Percentiles rank a stretch among this genome's conserved stretches.
phyloP scores from a whole-genome alignment of 2,329 filamentous ascomycete genomes.

The Fusarium sp. region DNA sequence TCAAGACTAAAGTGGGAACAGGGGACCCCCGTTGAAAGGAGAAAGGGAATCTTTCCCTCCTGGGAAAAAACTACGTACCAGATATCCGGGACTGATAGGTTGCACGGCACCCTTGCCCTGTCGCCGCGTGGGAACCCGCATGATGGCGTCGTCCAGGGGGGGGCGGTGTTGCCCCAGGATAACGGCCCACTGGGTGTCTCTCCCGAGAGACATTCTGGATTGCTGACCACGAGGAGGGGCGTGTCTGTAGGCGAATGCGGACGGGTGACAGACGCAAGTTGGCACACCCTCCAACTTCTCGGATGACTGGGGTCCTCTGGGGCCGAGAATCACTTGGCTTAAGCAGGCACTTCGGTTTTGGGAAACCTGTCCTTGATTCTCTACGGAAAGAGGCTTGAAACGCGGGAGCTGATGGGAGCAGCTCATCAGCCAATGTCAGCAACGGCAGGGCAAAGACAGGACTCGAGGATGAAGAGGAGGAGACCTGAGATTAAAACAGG shows the following conservation, averaged over 20 bases:
- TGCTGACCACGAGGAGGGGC: not conserved
- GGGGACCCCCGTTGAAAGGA: not conserved
- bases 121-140: conserved; percentile 25
- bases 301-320: not conserved
- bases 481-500: conserved; percentile 26
- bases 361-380: conserved; percentile 3
- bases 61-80: conserved; percentile 34
- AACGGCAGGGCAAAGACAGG: conserved; percentile 12
- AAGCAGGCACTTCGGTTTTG: conserved; percentile 17
- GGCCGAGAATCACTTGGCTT: not conserved
- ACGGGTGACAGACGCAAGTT: not conserved
- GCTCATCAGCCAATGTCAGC: conserved; percentile 8
- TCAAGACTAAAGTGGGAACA: not conserved
- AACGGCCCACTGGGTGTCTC: conserved; percentile 13
- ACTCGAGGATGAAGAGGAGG: conserved; percentile 4
- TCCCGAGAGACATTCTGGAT: not conserved
- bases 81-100: conserved; percentile 20
- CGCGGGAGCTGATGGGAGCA: not conserved
- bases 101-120: conserved; percentile 14
- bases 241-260: not conserved
- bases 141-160: conserved; percentile 6
- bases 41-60: conserved; percentile 18
- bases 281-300: not conserved
- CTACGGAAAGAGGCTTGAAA: not conserved
- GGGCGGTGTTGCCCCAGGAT: conserved; percentile 2